Base-by-base conservation (phyloP, 306 rosid species). In the Sophora flavescens region DNA sequence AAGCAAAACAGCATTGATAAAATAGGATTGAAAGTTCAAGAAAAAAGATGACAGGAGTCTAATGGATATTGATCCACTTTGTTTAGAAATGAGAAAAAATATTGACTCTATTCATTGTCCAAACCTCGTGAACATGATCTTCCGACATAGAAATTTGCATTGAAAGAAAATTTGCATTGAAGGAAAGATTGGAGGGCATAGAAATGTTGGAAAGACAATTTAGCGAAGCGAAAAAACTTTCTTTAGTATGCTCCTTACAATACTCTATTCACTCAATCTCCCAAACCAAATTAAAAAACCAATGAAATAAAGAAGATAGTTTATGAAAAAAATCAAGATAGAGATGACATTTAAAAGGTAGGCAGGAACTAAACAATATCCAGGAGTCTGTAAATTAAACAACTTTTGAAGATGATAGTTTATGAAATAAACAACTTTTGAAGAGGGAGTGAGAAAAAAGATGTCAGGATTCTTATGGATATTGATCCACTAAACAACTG, bases 261-360 rank as follows among this genome's bases (percentile, higher is more conserved):
- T 16, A 18, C 28, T 26, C 16, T 33, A 68, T 51, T 35, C 39
- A 61, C 10, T 47, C 70, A 52, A 53, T 4, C 30, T 18, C 33
- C 14, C 7, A n/a, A 47, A 0, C 2, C 36, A 30, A 45, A 64
- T 32, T 38, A 45, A 64, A 53, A 62, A 54, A 38, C 22, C 11
- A 1, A 66, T 26, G 30, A 2, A 18, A 15, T 62, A 44, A n/a
- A n/a, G n/a, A n/a, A 15, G 1, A 15, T 6, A 6, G 32, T 12
- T 48, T 1, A 13, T 3, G 4, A 15, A 68, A 50, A 54, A 4
- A 6, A 48, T 36, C 53, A 15, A 14, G 36, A 67, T 51, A 60
- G 8, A 39, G 57, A 3, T 61, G 68, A n/a, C 28, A 56, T 42
- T 67, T 9, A 67, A 80, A 68, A n/a, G 45, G n/a, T 50, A 22